phyloP scores from a whole-genome alignment of 345 rosid species.

The Acer saccharum region DNA sequence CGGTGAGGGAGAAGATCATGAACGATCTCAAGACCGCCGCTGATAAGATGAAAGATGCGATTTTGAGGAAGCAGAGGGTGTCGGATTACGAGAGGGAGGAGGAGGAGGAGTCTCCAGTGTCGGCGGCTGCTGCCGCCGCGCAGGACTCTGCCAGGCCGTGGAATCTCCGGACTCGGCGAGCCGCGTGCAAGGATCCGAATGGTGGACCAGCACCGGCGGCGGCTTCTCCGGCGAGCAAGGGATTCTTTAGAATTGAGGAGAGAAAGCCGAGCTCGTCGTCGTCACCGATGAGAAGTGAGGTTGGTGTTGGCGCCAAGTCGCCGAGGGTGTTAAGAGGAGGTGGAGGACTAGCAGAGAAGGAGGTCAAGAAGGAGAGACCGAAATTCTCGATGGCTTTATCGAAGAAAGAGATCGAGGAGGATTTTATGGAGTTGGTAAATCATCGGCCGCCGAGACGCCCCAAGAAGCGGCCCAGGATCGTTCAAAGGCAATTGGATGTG shows the following conservation, averaged over 20 bases:
- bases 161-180: constrained; percentile 80
- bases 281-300: constrained; percentile 41
- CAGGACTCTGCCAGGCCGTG: constrained; percentile 46
- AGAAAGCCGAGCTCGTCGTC: constrained; percentile 28
- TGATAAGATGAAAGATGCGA: constrained; percentile 45
- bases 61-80: constrained; percentile 32
- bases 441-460: constrained; percentile 64
- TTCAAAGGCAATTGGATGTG: constrained; percentile 79
- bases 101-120: constrained; percentile 27
- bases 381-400: constrained; percentile 47
- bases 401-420: constrained; percentile 77
- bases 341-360: constrained; percentile 13
- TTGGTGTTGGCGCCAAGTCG: constrained; percentile 19
- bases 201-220: constrained; percentile 16
- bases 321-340: constrained; percentile 29
- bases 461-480: constrained; percentile 62
- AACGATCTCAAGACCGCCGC: constrained; percentile 56
- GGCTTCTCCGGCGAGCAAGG: constrained; percentile 3
- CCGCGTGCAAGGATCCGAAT: constrained; percentile 53
- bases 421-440: constrained; percentile 50
- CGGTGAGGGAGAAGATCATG: constrained; percentile 56
- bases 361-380: constrained; percentile 36
- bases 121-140: constrained; percentile 32
- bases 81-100: constrained; percentile 31
- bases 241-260: constrained; percentile 30